Conservation (phyloP, 768 basidiomycete species). For the Termitomyces sp. region DNA sequence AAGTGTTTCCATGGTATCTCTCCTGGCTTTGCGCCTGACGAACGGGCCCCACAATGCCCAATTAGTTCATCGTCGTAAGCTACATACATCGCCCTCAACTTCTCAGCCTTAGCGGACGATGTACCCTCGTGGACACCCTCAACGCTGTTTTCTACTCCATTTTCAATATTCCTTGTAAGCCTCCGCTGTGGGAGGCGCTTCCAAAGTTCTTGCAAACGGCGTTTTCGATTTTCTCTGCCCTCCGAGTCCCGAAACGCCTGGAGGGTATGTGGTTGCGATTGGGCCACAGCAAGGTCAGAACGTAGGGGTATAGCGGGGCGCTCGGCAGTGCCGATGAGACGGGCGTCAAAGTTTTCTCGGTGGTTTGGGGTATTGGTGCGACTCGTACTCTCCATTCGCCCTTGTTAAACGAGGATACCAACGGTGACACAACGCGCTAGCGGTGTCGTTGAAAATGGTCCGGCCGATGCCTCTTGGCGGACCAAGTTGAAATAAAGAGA, state of each 20-base stretch:
- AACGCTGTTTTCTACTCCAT: constrained; percentile 4
- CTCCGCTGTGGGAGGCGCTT: constrained; percentile 40
- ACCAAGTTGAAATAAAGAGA: constrained; percentile 9
- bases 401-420: constrained; percentile 8
- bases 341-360: constrained; percentile 52
- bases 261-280: constrained; percentile 44
- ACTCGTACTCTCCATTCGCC: constrained; percentile 15
- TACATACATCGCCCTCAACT: constrained; percentile 68
- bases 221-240: constrained; percentile 58
- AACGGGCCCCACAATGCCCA: constrained; percentile 44
- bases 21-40: constrained; percentile 34
- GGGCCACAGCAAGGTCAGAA: constrained; percentile 45
- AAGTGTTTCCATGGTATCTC: constrained; percentile 72
- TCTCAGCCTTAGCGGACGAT: constrained; percentile 60
- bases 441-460: constrained; percentile 8
- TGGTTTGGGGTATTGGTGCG: constrained; percentile 27
- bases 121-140: constrained; percentile 23
- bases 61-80: constrained; percentile 79
- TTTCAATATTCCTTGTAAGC: constrained; percentile 7
- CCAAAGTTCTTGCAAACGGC: constrained; percentile 63
- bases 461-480: constrained; percentile 12
- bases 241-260: constrained; percentile 63
- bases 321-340: constrained; percentile 48
- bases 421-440: constrained; percentile 7
- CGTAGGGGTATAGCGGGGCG: constrained; percentile 59